These are phyloP conservation scores for Sugiyamaella japonica DNA, from an alignment of 1,139 yeast genomes.

Conservation along the genomic window DNA sequence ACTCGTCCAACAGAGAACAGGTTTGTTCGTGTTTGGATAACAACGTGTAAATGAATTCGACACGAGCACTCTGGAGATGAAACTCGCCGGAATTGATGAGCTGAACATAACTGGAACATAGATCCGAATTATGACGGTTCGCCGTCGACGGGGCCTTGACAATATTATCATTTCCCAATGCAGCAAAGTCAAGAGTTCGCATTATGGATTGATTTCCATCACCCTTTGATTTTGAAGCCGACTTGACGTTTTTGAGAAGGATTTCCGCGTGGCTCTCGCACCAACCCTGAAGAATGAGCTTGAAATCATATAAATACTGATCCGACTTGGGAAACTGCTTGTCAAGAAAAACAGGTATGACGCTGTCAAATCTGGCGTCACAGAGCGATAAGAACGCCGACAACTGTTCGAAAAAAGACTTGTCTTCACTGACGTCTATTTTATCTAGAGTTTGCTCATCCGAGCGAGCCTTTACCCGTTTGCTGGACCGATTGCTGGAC, in stretches of 20 bases:
- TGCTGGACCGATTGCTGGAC: slow-evolving; percentile 29
- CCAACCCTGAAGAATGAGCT: slow-evolving; percentile 47
- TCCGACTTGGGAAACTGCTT: slow-evolving; percentile 28
- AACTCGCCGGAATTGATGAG: slow-evolving; percentile 38
- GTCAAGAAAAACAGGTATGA: slow-evolving; percentile 30
- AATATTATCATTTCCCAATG: slow-evolving; percentile 27
- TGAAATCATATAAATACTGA: slow-evolving; percentile 43
- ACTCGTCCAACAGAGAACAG: slow-evolving; percentile 25
- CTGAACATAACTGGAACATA: slow-evolving; percentile 35
- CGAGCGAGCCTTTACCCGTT: slow-evolving; percentile 34
- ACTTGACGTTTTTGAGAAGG: slow-evolving; percentile 28
- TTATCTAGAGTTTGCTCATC: slow-evolving; percentile 41
- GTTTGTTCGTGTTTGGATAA: slow-evolving; percentile 32
- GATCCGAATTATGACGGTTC: neutral
- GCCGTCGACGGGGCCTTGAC: slow-evolving; percentile 2
- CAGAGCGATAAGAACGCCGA: slow-evolving; percentile 30
- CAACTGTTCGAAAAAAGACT: slow-evolving; percentile 37
- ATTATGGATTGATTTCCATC: slow-evolving; percentile 36
- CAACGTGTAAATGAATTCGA: slow-evolving; percentile 39
- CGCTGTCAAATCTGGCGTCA: slow-evolving; percentile 29
- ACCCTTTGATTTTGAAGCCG: slow-evolving; percentile 18
- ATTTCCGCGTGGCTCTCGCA: slow-evolving; percentile 38
- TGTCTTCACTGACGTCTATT: slow-evolving; percentile 33
- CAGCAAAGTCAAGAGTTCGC: slow-evolving; percentile 45
- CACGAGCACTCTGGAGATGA: slow-evolving; percentile 53